These are phyloP conservation scores for Barbarea vulgaris DNA, from an alignment of 345 rosid genomes.

Conservation along the genomic window DNA sequence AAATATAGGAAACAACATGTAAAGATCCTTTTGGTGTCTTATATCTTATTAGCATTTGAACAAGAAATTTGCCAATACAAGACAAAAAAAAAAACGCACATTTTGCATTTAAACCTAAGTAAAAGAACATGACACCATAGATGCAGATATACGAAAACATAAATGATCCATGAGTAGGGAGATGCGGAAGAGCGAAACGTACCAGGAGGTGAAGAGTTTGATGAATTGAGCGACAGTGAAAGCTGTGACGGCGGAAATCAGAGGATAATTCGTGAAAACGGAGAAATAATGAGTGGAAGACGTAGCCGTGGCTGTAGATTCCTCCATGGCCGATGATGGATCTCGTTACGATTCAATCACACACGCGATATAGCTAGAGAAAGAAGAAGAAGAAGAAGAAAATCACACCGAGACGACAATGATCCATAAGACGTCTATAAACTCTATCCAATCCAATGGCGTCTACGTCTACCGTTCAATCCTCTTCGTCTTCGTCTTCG, in stretches of 20 bases:
- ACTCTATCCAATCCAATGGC: slow-evolving; percentile 18
- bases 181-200: slow-evolving; percentile 15
- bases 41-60: neutral
- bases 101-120: neutral
- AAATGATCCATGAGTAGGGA: neutral
- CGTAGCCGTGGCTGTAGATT: slow-evolving; percentile 30
- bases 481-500: neutral
- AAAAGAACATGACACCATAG: neutral
- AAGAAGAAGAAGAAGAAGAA: slow-evolving; percentile 14
- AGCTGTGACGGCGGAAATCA: slow-evolving; percentile 60
- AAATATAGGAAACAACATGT: neutral
- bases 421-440: neutral
- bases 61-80: neutral
- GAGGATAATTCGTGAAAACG: slow-evolving; percentile 63
- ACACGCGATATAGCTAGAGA: slow-evolving; percentile 3
- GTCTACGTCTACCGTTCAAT: slow-evolving; percentile 29
- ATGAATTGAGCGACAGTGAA: slow-evolving; percentile 67
- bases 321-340: slow-evolving; percentile 41
- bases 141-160: neutral
- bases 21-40: neutral
- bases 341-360: slow-evolving; percentile 4
- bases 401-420: neutral
- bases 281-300: slow-evolving; percentile 46
- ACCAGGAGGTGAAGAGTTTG: slow-evolving; percentile 83
- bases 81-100: neutral